Evolutionary conservation across 495 filamentous ascomycete genomes (phyloP), one percentile per base, ranked within the genome.

Genomic region (Neurospora tetrasperma): DNA sequence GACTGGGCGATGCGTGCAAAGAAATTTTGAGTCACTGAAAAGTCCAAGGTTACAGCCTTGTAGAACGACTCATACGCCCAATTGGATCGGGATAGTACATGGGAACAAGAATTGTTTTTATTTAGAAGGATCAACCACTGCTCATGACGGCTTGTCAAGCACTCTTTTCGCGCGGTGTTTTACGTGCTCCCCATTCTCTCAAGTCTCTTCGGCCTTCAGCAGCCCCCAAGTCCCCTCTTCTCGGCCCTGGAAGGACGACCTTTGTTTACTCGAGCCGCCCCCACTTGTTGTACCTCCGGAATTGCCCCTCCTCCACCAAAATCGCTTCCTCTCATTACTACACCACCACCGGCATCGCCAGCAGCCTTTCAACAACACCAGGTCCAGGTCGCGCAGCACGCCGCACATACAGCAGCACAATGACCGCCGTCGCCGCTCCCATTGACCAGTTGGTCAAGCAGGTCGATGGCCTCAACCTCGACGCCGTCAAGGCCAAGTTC

Each of bases 401-500:
- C 72, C 76, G 76, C 76, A 71, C 75, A 42, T 42, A 75, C 71
- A 38, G 70, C 71, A 74, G 70, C 71, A 74, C 76, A 69, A 80
- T 81, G 78, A 74, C 74, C 66, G 39, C 80, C 8, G 46, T 79
- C 8, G 46, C 44, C 39, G 69, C 54, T 66, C 48, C 73, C 27
- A 80, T 85, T 73, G 80, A 81, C 18, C 73, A 82, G 75, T 79
- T 84, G 71, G 76, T 78, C 20, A 73, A 76, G 69, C 76, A 81
- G 78, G 78, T 86, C 69, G 79, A 82, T 23, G 76, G 80, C 77
- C 71, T 84, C 44, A 77, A 73, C 31, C 80, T 86, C 75, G 80
- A 80, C 10, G 77, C 78, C 44, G 71, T 84, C 70, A 62, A 79
- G 68, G 79, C 82, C 41, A 82, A 82, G 70, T 90, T 84, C 74